Conservation (phyloP, 805 yeast species). For the Brettanomyces sp. region DNA sequence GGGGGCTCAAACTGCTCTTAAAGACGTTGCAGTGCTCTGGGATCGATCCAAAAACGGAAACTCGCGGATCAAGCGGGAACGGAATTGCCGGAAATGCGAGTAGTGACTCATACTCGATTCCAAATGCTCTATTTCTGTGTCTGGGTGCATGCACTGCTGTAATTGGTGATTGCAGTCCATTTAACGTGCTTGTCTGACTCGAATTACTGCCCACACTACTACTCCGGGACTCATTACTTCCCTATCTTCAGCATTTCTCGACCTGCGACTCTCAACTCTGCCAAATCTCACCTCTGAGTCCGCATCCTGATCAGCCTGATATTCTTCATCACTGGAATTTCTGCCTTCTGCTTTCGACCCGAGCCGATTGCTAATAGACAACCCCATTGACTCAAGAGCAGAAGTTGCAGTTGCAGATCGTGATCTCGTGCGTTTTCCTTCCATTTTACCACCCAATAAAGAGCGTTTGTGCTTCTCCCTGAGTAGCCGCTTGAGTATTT, state of each 20-base stretch:
- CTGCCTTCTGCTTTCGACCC: background rate
- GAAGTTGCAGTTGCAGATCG: background rate
- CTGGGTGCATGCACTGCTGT: background rate
- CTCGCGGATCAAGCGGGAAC: conserved; percentile 77
- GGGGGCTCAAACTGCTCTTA: conserved; percentile 84
- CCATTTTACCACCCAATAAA: conserved; percentile 8
- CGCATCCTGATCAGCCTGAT: background rate
- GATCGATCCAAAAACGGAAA: conserved; percentile 62
- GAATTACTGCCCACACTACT: no score
- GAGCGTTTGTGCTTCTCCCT: conserved; percentile 39
- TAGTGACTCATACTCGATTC: conserved; percentile 17
- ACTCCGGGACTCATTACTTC: no score
- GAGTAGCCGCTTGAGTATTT: conserved; percentile 50
- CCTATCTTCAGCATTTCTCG: no score
- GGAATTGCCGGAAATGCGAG: conserved; percentile 43
- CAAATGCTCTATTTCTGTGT: conserved; percentile 1
- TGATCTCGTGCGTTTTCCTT: background rate
- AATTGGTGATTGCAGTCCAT: background rate
- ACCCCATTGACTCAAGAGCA: conserved; percentile 14
- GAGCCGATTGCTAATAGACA: conserved; percentile 1
- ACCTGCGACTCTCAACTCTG: no score
- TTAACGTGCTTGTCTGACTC: background rate
- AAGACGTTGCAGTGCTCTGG: conserved; percentile 80
- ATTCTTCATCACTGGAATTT: background rate
- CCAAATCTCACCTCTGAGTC: background rate